Percentiles rank a stretch among this genome's conserved stretches.
These are phyloP conservation scores for Emericellopsis atlantica DNA, from an alignment of 2,329 filamentous ascomycete species.

Conservation along the genomic window DNA sequence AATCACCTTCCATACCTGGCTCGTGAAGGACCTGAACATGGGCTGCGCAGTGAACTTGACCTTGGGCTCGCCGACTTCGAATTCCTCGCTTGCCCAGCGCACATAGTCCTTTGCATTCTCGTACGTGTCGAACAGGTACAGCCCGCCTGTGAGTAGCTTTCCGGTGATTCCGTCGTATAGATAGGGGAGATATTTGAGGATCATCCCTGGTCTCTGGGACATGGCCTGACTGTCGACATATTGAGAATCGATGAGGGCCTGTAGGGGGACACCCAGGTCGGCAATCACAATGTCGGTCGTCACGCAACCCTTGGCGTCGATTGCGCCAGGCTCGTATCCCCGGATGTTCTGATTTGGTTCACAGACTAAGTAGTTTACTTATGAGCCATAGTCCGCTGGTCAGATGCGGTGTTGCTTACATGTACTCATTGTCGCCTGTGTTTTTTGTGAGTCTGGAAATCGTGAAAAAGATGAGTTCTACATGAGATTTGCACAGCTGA, in stretches of 20 bases:
- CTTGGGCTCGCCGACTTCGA: conserved; percentile 2
- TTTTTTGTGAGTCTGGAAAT: no score
- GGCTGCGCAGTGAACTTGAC: conserved; percentile 4
- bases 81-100: conserved; percentile 5
- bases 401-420: no score
- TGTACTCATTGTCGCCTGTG: no score
- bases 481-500: no score
- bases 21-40: conserved; percentile 1
- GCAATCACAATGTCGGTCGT: background rate
- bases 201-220: conserved; percentile 6
- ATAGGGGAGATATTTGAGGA: conserved; percentile 6
- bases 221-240: conserved; percentile 5
- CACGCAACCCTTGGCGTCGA: conserved; percentile 1
- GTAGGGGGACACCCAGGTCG: conserved; percentile 1
- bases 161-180: conserved; percentile 4
- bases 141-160: conserved; percentile 5
- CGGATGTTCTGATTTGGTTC: background rate
- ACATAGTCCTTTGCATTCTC: conserved; percentile 6
- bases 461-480: no score
- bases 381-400: no score
- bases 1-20: conserved; percentile 4
- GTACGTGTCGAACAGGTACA: conserved; percentile 6
- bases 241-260: conserved; percentile 4
- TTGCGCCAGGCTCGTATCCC: conserved; percentile 3
- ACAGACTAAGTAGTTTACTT: background rate